Base-by-base conservation (phyloP, 2,329 filamentous ascomycete genomes). In the Didymella arachidicola region DNA sequence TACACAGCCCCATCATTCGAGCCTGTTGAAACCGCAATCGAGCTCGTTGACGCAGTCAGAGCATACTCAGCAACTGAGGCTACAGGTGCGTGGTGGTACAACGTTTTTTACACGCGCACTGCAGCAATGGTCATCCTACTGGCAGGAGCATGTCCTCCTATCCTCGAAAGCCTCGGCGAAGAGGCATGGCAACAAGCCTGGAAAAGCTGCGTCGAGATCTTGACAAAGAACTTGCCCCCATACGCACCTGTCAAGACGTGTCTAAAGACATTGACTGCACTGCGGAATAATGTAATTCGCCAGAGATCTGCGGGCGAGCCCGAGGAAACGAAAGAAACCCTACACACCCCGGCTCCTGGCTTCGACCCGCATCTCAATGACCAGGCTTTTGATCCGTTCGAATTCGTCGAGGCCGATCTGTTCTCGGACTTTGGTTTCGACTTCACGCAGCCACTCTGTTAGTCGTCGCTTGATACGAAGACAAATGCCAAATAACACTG, bases 81-180 rank as follows among this genome's bases (percentile, higher is more conserved):
- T 12, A 61, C 59, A 4, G 59, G 59, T 8, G 59, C 59, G 1
- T 61, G 54, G 53, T 61, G 59, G 59, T 61, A 61, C 42, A 61
- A 61, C 41, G 45, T 61, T 18, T 61, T 61, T 34, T 61, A 61
- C 38, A 61, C 46, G 11, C 47, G 59, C 10, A 36, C 54, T 11
- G 59, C 59, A 2, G 59, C 44, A 1, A 61, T 58, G 59, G 50
- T 61, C 3, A 26, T 61, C 19, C 22, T 61, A n/a, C 22, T 61
- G 3, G 41, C 53, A 22, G 49, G 38, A 2, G 18, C 57, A n/a
- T 53, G 44, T 12, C 49, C 53, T 12, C 43, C 57, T 2, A 39
- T 60, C 8, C n/a, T n/a, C 11, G 36, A 60, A 7, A 7, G 7
- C 10, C 32, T 57, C 25, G 52, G 57, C 2, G 45, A 52, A 11